These are phyloP conservation scores for Wickerhamiella sergipiensis DNA, from an alignment of 805 yeast genomes.

Conservation along the genomic window DNA sequence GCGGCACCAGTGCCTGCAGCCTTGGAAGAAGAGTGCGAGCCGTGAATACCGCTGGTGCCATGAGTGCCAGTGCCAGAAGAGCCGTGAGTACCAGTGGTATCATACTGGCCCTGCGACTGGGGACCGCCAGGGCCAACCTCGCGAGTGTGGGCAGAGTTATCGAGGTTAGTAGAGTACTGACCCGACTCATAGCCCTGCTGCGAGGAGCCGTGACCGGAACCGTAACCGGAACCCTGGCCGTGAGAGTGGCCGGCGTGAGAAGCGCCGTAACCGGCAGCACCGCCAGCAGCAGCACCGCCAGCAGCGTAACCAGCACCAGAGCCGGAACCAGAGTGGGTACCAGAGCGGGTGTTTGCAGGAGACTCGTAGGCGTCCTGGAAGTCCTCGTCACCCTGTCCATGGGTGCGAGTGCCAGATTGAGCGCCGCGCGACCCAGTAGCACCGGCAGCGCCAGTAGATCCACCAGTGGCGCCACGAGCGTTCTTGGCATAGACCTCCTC, in stretches of 20 bases:
- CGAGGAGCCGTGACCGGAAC: not conserved
- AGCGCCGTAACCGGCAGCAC: not conserved
- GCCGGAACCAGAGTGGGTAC: not conserved
- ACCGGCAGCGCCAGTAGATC: not conserved
- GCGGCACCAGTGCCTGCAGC: not conserved
- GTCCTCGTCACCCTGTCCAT: not conserved
- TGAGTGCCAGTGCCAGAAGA: not conserved
- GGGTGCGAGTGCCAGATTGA: not conserved
- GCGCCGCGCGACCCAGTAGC: not conserved
- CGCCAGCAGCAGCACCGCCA: slow-evolving; percentile 1
- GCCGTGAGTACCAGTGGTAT: not conserved
- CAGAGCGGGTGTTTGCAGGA: not conserved
- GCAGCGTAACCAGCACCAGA: not conserved
- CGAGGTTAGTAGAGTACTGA: not conserved
- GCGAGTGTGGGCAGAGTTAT: not conserved
- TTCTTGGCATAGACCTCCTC: not conserved
- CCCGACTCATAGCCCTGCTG: not conserved
- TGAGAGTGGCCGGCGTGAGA: not conserved
- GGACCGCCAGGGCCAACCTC: not conserved
- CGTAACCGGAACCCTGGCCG: not conserved
- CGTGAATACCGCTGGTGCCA: not conserved
- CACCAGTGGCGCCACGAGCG: not conserved
- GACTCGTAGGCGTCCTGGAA: not conserved
- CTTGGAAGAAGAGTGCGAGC: not conserved
- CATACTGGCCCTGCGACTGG: not conserved